phyloP scores from a whole-genome alignment of 805 yeast species.

The Candida broadrunensis region DNA sequence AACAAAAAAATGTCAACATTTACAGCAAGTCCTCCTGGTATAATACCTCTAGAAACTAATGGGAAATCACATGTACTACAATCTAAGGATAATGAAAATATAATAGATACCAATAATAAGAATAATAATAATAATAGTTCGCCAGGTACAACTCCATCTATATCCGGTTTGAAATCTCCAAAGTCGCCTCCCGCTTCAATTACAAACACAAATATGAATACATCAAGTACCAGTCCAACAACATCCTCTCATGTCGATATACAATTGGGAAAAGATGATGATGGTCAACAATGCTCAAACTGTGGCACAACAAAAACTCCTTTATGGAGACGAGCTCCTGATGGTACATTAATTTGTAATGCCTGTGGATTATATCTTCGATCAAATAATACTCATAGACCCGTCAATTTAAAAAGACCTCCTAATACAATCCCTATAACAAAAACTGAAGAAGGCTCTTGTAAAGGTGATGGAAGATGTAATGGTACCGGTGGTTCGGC shows the following conservation, averaged over 20 bases:
- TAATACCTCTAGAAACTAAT: no score
- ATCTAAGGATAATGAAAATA: no score
- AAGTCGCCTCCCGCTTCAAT: background rate
- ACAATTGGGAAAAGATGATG: slow-evolving; percentile 4
- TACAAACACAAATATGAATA: background rate
- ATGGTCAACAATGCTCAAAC: slow-evolving; percentile 50
- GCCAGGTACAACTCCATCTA: background rate
- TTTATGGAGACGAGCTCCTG: slow-evolving; percentile 57
- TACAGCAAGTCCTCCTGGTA: no score
- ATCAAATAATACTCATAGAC: slow-evolving; percentile 62
- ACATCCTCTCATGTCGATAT: background rate
- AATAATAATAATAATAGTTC: no score
- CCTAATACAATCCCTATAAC: slow-evolving; percentile 47
- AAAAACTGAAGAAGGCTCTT: slow-evolving; percentile 49
- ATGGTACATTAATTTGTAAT: slow-evolving; percentile 54
- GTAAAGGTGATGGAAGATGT: slow-evolving; percentile 76
- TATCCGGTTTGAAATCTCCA: background rate
- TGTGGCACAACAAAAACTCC: slow-evolving; percentile 58
- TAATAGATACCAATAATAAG: no score
- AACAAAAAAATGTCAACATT: no score
- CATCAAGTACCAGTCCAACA: background rate
- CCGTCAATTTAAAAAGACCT: slow-evolving; percentile 60
- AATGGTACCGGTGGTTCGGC: slow-evolving; percentile 85
- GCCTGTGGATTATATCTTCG: slow-evolving; percentile 60
- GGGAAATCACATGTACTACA: no score